Percentiles rank a stretch among this genome's conserved stretches.
These are phyloP conservation scores for Chaetomium olivaceum DNA, from an alignment of 2,329 filamentous ascomycete species.

Conservation along the genomic window DNA sequence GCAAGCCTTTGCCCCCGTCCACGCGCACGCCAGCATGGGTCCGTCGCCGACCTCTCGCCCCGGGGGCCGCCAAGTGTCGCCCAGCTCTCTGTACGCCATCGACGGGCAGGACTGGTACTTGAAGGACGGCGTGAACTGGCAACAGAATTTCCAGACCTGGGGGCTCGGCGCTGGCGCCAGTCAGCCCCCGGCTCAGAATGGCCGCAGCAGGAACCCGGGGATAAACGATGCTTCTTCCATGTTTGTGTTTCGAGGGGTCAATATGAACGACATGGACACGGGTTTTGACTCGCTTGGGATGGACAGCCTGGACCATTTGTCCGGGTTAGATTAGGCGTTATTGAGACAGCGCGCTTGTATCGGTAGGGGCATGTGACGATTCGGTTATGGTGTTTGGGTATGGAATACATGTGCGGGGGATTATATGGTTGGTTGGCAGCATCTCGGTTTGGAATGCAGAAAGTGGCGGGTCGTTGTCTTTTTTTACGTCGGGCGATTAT, in stretches of 20 bases:
- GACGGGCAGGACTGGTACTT: constrained; percentile 60
- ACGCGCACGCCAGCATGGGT: constrained; percentile 16
- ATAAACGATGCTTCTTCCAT: constrained; percentile 28
- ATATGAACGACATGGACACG: constrained; percentile 24
- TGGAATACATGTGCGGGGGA: neutral
- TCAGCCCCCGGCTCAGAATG: neutral
- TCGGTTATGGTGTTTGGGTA: neutral
- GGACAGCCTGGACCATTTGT: constrained; percentile 33
- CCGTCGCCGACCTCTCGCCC: constrained; percentile 14
- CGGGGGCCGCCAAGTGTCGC: constrained; percentile 36
- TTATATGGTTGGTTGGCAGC: neutral
- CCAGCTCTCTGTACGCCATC: constrained; percentile 42
- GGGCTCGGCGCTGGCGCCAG: constrained; percentile 38
- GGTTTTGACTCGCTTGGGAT: constrained; percentile 35
- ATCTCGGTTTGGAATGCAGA: neutral
- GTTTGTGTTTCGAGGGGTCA: constrained; percentile 36
- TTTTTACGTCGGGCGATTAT: neutral
- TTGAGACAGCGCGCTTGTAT: neutral
- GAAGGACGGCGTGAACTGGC: constrained; percentile 58
- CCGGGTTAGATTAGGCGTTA: constrained; percentile 34
- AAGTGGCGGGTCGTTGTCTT: neutral
- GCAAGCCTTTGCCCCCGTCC: constrained; percentile 25
- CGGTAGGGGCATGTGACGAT: neutral
- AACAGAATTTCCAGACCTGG: constrained; percentile 59
- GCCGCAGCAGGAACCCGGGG: constrained; percentile 11